These are phyloP conservation scores for Centella asiatica DNA, from an alignment of 129 eudicot species.

Conservation along the genomic window DNA sequence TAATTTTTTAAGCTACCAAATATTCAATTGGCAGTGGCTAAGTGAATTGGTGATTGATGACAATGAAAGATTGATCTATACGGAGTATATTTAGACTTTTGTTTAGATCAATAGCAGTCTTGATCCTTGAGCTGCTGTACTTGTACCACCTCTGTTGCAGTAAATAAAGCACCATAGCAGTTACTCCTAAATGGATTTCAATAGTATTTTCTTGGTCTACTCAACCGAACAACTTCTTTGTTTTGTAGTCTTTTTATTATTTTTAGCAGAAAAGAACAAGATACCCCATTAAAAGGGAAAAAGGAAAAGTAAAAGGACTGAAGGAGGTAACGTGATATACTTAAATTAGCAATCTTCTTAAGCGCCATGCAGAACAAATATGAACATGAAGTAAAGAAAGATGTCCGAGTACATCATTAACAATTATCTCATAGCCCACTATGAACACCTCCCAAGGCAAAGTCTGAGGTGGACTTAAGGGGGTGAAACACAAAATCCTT, in stretches of 20 bases:
- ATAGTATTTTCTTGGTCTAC: conserved; percentile 12
- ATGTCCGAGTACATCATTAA: neutral
- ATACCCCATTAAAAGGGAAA: neutral
- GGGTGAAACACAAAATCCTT: no score
- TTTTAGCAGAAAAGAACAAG: neutral
- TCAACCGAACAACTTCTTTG: conserved; percentile 3
- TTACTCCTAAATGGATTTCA: conserved; percentile 1
- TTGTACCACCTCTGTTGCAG: conserved; percentile 1
- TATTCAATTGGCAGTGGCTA: no score
- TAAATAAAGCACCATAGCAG: conserved; percentile 2
- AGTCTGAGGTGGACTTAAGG: no score
- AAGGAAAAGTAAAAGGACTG: conserved; percentile 1
- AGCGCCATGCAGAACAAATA: neutral
- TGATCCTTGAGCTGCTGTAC: conserved; percentile 4
- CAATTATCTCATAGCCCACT: no score
- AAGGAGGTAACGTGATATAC: neutral
- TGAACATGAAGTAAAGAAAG: no score
- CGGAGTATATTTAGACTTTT: no score
- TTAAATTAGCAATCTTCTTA: conserved; percentile 1
- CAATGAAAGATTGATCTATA: no score
- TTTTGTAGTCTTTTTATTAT: neutral
- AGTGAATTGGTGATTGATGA: conserved; percentile 1
- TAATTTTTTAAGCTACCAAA: no score
- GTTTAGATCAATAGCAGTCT: neutral
- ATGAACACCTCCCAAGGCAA: no score